Evolutionary conservation across 306 rosid genomes (phyloP).

Genomic region (Cucumis sativus): Cucumber_9930_V3 NC_026659.2:24569001-24569500

Average conservation of each 20-base stretch:
- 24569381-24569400: background rate
- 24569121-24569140: background rate
- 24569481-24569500: background rate
- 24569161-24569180: too few species aligned
- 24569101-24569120: background rate
- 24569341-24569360: background rate
- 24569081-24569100: background rate
- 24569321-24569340: background rate
- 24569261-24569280: background rate
- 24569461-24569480: background rate
- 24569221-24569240: too few species aligned
- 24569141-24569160: background rate
- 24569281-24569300: background rate
- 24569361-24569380: background rate
- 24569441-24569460: background rate
- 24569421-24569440: background rate
- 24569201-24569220: too few species aligned
- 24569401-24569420: background rate
- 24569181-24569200: too few species aligned
- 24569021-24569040: background rate
- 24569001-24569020: background rate
- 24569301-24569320: background rate
- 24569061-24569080: background rate
- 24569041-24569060: background rate
- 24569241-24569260: too few species aligned